phyloP scores from a whole-genome alignment of 164 flowering plant genomes.

The Tetracentron sinense region DNA sequence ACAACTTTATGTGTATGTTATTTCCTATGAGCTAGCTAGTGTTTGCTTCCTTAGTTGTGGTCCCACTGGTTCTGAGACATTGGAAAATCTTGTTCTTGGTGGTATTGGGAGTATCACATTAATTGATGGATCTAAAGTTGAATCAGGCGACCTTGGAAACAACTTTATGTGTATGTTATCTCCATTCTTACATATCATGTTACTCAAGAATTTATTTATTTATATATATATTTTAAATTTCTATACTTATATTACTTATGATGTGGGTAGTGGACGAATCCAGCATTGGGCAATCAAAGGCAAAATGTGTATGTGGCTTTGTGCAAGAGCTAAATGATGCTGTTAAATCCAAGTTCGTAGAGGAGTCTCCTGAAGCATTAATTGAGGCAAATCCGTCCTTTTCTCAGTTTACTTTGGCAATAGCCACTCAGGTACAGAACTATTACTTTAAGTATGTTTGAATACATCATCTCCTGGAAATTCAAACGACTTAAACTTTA shows the following conservation, averaged over 20 bases:
- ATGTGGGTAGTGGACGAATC: slow-evolving; percentile 67
- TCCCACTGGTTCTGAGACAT: slow-evolving; percentile 95
- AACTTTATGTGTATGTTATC: slow-evolving; percentile 72
- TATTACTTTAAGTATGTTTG: neutral
- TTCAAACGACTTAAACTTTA: too few relatives aligned
- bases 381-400: slow-evolving; percentile 83
- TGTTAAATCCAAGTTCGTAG: slow-evolving; percentile 89
- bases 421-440: slow-evolving; percentile 23
- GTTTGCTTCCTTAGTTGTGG: slow-evolving; percentile 92
- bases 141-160: slow-evolving; percentile 83
- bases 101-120: slow-evolving; percentile 93
- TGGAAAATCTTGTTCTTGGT: slow-evolving; percentile 95
- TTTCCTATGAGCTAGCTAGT: slow-evolving; percentile 80
- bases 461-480: neutral
- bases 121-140: slow-evolving; percentile 88
- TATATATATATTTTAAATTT: neutral
- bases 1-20: slow-evolving; percentile 80
- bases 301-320: slow-evolving; percentile 87
- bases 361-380: slow-evolving; percentile 74
- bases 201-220: neutral
- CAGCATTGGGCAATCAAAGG: slow-evolving; percentile 83
- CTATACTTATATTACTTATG: slow-evolving; percentile 9
- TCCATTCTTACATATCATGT: neutral
- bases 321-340: slow-evolving; percentile 96
- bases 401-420: slow-evolving; percentile 80